These are phyloP conservation scores for Myxozyma melibiosi DNA, from an alignment of 805 yeast genomes.

Conservation along the genomic window DNA sequence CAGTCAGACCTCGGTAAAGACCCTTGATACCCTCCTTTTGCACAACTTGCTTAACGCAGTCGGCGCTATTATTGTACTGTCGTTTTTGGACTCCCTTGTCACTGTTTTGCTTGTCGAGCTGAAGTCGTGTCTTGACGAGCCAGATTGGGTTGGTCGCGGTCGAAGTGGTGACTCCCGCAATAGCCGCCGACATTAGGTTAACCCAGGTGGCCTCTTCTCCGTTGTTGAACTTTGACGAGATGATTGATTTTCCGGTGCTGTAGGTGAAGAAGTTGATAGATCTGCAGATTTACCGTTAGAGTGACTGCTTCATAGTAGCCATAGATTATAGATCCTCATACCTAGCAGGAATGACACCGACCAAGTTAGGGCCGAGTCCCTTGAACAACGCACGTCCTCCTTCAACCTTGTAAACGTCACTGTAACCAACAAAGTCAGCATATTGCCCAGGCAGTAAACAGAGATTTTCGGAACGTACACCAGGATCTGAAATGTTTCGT, in stretches of 20 bases:
- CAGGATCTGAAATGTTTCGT: conserved; percentile 77
- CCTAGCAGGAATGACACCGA: conserved; percentile 94
- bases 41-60: conserved; percentile 71
- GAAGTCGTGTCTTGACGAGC: conserved; percentile 93
- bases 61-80: conserved; percentile 79
- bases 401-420: conserved; percentile 68
- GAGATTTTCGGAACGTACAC: conserved; percentile 7
- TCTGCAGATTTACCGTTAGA: conserved; percentile 42
- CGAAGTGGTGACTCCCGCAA: conserved; percentile 91
- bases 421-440: conserved; percentile 25
- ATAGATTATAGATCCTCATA: too few relatives aligned
- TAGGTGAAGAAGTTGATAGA: conserved; percentile 95
- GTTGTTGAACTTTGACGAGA: conserved; percentile 66
- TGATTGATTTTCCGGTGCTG: conserved; percentile 82
- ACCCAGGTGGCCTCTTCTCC: conserved; percentile 82
- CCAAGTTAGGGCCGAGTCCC: conserved; percentile 94
- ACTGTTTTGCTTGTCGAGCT: conserved; percentile 69
- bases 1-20: conserved; percentile 87
- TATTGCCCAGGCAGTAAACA: neutral
- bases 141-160: conserved; percentile 98
- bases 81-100: conserved; percentile 47
- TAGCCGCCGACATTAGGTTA: conserved; percentile 81
- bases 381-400: conserved; percentile 86
- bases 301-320: too few relatives aligned
- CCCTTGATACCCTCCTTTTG: conserved; percentile 78